A percentile compares a stretch with the other conserved stretches of the same genome.
These are phyloP conservation scores for Herpetospermum pedunculosum DNA, from an alignment of 306 rosid genomes.

Conservation along the genomic window DNA sequence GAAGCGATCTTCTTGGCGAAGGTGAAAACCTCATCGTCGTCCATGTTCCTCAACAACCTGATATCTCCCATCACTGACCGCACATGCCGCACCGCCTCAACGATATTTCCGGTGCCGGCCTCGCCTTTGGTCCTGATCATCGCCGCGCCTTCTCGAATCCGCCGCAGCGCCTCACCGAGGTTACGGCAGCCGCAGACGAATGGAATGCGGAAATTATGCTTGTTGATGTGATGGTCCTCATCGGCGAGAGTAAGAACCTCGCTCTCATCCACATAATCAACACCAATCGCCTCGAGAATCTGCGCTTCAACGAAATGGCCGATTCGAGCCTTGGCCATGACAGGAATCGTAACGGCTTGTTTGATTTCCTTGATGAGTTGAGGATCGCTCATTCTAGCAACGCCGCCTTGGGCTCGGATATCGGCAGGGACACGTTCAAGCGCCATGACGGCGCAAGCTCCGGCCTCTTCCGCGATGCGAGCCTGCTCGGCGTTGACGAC, in stretches of 20 bases:
- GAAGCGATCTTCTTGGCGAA: conserved; percentile 73
- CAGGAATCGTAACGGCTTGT: conserved; percentile 76
- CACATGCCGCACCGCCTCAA: conserved; percentile 81
- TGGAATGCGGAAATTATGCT: conserved; percentile 74
- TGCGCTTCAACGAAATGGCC: conserved; percentile 91
- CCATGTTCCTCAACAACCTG: conserved; percentile 70
- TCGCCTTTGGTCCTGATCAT: conserved; percentile 90
- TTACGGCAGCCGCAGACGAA: conserved; percentile 88
- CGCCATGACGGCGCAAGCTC: conserved; percentile 90
- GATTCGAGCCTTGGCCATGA: conserved; percentile 90
- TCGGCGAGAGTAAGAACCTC: conserved; percentile 78
- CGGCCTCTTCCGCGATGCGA: conserved; percentile 78
- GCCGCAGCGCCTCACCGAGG: conserved; percentile 77
- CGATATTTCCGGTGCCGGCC: conserved; percentile 70
- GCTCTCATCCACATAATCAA: conserved; percentile 78
- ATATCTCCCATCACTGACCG: conserved; percentile 76
- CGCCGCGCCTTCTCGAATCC: conserved; percentile 80
- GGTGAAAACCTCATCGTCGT: conserved; percentile 76
- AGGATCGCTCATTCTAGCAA: conserved; percentile 81
- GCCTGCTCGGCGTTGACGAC: conserved; percentile 94
- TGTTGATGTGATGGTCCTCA: conserved; percentile 78
- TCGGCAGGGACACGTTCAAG: conserved; percentile 83
- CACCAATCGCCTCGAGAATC: conserved; percentile 72
- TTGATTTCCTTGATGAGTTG: conserved; percentile 79
- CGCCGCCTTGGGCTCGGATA: conserved; percentile 79